Evolutionary conservation across 768 basidiomycete species (phyloP), one percentile per base, ranked within the genome.

Genomic region (Panellus pusillus): DNA sequence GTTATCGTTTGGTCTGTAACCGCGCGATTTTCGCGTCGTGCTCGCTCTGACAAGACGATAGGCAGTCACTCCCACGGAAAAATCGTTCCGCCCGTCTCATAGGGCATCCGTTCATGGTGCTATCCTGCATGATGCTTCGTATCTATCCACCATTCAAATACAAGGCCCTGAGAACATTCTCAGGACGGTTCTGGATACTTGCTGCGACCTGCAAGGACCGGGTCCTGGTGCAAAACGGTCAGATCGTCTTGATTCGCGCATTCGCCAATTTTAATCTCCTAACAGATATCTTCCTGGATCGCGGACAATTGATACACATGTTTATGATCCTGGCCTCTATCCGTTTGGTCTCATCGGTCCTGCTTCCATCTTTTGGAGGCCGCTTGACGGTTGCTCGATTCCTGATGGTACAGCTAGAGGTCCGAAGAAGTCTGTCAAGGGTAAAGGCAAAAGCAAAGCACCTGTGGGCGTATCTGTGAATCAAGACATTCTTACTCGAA

Each of bases 101-200:
- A 83, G 96, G 28, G 94, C 97, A 3, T 82, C 92, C 1, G 68
- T 87, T 9, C 91, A 93, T 57, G 90, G 86, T 6, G 86, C 87
- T 1, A 93, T 97, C 49, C 69, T 96, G 1, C 92, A 95, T 51
- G 96, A 99, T 63, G 88, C 90, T 0, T 94, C 92, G 2, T 98
- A 98, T 69, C 82, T 78, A 60, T 83, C 84, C 0, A 74, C 86
- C 2, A 77, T 94, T 27, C 89, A 95, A 66, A 65, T 98, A 6
- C 79, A 77, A 46, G 93, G 90, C 2, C 74, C 79, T 2, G 78
- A 87, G 63, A 61, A 65, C 2, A 70, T 83, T 3, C 66, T 97
- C 7, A 75, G 77, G 38, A 48, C 64, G 3, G 65, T 82, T 12
- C 68, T 91, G 39, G 76, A 81, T 46, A 57, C 66, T 49, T 81